Evolutionary conservation across 73 alveolate species (phyloP).

Genomic region (Paramecium octaurelia): DNA sequence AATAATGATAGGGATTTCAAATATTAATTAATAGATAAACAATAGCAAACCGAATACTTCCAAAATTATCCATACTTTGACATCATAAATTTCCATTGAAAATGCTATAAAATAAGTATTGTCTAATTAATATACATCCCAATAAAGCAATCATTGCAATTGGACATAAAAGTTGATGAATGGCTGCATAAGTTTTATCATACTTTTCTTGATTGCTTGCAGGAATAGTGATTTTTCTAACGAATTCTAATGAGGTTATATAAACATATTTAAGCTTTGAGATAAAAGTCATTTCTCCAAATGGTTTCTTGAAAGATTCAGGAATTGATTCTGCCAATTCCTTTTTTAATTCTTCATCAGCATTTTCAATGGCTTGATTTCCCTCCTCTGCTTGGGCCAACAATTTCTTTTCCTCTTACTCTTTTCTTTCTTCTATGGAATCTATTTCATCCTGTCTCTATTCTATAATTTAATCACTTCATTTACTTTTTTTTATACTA

Average conservation of each 20-base stretch:
- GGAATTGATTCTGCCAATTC: background rate
- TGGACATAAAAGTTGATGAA: background rate
- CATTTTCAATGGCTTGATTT: background rate
- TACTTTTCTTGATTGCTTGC: background rate
- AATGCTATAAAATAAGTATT: background rate
- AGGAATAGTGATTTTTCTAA: slow-evolving; percentile 4
- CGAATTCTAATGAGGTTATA: background rate
- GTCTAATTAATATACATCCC: background rate
- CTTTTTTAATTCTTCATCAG: background rate
- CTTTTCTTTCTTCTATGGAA: background rate
- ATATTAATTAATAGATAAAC: background rate
- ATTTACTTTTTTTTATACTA: background rate
- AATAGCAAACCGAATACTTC: background rate
- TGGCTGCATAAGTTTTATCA: slow-evolving; percentile 1
- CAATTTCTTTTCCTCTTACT: background rate
- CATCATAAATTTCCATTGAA: background rate
- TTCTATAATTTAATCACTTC: background rate
- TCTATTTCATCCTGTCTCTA: background rate
- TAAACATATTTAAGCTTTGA: background rate
- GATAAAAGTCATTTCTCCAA: background rate
- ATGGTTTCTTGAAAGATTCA: background rate
- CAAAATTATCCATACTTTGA: background rate
- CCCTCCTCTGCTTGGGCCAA: background rate
- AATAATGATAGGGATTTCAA: background rate
- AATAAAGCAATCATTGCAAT: slow-evolving; percentile 2